Conservation (phyloP, 805 yeast species). For the Danielozyma ontarioensis region DNA sequence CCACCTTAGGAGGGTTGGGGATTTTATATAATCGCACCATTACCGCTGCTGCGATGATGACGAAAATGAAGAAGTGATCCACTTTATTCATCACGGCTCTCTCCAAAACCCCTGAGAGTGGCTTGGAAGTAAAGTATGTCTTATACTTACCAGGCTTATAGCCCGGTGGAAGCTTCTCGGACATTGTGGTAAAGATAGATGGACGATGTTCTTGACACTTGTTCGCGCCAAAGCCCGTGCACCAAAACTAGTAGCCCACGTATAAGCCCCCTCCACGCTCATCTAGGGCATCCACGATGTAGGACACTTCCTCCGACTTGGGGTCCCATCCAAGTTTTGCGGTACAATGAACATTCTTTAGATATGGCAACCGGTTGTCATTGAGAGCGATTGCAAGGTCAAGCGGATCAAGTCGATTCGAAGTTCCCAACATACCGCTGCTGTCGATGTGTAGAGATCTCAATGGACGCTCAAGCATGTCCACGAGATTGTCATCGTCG, state of each 20-base stretch:
- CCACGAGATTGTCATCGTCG: slow-evolving; percentile 27
- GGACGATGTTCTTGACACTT: neutral
- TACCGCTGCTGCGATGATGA: slow-evolving; percentile 18
- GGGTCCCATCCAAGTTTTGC: slow-evolving; percentile 85
- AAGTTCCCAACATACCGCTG: slow-evolving; percentile 82
- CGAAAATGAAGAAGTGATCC: slow-evolving; percentile 17
- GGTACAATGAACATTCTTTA: slow-evolving; percentile 62
- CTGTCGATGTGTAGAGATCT: slow-evolving; percentile 67
- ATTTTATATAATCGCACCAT: slow-evolving; percentile 27
- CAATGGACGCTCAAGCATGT: slow-evolving; percentile 41
- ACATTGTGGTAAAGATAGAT: neutral
- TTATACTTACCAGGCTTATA: slow-evolving; percentile 26
- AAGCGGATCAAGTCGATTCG: slow-evolving; percentile 78
- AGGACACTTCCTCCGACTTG: slow-evolving; percentile 29
- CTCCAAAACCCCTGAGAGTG: slow-evolving; percentile 10
- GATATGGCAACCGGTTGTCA: slow-evolving; percentile 68
- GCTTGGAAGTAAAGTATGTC: slow-evolving; percentile 21
- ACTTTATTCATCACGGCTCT: slow-evolving; percentile 6
- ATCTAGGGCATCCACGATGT: slow-evolving; percentile 64
- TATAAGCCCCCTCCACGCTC: slow-evolving; percentile 76
- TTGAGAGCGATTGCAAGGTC: slow-evolving; percentile 80
- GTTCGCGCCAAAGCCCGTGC: too few relatives aligned
- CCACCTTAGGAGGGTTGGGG: slow-evolving; percentile 33
- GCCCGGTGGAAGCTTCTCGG: slow-evolving; percentile 14
- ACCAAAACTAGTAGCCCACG: slow-evolving; percentile 29